A percentile compares a stretch with the other conserved stretches of the same genome.
phyloP scores from a whole-genome alignment of 306 rosid species.

The Inga leiocalycina region DNA sequence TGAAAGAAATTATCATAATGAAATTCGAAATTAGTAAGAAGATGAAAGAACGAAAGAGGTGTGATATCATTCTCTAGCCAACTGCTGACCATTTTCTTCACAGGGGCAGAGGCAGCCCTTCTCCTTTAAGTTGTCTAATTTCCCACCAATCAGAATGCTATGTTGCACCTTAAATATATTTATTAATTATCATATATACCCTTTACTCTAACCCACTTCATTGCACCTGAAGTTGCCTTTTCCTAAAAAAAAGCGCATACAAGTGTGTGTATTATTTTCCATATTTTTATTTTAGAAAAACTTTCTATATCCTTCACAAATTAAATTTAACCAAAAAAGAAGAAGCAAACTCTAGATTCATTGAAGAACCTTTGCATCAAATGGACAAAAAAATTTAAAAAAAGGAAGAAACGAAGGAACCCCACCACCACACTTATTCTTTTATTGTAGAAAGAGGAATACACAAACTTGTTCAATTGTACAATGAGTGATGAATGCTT shows the following conservation, averaged over 20 bases:
- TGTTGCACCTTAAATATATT: conserved; percentile 37
- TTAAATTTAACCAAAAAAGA: background rate
- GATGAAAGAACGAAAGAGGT: conserved; percentile 14
- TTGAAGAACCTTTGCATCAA: no score
- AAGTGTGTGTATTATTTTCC: no score
- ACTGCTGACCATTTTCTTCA: conserved; percentile 28
- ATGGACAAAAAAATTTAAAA: background rate
- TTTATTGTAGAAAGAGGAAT: conserved; percentile 4
- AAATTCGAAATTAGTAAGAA: background rate
- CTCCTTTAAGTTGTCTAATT: conserved; percentile 8
- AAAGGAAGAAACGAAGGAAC: conserved; percentile 19
- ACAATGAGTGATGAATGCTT: conserved; percentile 18
- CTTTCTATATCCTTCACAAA: background rate
- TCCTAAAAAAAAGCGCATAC: no score
- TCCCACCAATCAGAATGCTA: conserved; percentile 37
- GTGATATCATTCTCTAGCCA: conserved; percentile 39
- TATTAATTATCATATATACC: background rate
- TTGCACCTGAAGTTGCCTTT: background rate
- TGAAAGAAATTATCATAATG: background rate
- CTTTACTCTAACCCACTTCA: background rate
- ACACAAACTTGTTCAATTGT: background rate
- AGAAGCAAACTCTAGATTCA: background rate
- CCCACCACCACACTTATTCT: conserved; percentile 25
- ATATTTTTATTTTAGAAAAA: no score
- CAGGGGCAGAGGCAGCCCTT: conserved; percentile 24